Evolutionary conservation across 2,329 filamentous ascomycete species (phyloP).

Genomic region (Microthyrium microscopicum): DNA sequence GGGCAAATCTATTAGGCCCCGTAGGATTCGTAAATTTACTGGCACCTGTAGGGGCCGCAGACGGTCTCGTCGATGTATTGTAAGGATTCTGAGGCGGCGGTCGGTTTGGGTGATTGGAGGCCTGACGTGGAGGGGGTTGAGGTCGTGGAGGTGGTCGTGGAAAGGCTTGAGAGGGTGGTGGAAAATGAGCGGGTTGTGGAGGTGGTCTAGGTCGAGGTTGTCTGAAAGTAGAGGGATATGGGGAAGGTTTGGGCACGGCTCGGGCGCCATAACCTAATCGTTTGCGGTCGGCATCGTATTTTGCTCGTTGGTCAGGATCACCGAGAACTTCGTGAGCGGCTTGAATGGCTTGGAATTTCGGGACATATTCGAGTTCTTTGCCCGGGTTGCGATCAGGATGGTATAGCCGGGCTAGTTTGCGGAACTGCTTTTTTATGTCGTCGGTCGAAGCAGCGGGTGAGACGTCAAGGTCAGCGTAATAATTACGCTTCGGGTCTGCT

Average conservation of each 20-base stretch:
- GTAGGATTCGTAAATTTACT: too few relatives aligned
- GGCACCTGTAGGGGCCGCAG: too few relatives aligned
- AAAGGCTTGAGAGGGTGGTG: constrained; percentile 9
- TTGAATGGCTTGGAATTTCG: constrained; percentile 75
- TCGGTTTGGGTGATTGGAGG: neutral
- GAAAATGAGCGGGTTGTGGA: constrained; percentile 16
- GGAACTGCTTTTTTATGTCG: constrained; percentile 75
- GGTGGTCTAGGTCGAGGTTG: constrained; percentile 1
- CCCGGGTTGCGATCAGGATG: constrained; percentile 84
- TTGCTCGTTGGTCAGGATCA: constrained; percentile 39
- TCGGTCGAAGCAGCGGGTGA: constrained; percentile 47
- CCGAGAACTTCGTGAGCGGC: constrained; percentile 64
- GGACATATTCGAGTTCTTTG: constrained; percentile 59
- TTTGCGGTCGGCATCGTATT: constrained; percentile 45
- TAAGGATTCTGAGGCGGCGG: too few relatives aligned
- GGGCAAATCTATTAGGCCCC: neutral
- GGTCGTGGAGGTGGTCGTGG: constrained; percentile 6
- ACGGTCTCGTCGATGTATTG: too few relatives aligned
- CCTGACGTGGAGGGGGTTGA: constrained; percentile 8
- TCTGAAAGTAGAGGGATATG: neutral
- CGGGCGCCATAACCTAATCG: constrained; percentile 17
- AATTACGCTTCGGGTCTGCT: constrained; percentile 53
- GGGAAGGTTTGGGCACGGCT: neutral
- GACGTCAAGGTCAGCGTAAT: constrained; percentile 72
- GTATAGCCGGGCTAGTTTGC: constrained; percentile 47